These are phyloP conservation scores for Biscutella laevigata DNA, from an alignment of 441 rosid species.

Conservation along the genomic window DNA sequence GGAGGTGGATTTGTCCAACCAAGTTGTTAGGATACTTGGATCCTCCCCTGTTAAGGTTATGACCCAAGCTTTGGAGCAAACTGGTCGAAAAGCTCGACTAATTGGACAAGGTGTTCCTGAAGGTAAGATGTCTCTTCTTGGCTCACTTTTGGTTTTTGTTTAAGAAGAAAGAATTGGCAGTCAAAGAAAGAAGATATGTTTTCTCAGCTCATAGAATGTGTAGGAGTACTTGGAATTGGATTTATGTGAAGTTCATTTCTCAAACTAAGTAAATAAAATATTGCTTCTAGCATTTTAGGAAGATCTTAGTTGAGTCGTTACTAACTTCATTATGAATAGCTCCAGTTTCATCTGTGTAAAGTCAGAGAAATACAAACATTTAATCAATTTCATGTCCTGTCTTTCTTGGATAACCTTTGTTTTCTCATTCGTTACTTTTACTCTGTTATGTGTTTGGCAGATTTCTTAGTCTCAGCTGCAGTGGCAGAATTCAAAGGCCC, in stretches of 20 bases:
- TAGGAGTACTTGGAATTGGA: neutral
- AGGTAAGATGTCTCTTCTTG: constrained; percentile 44
- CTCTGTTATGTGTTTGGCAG: constrained; percentile 31
- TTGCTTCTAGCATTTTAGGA: no score
- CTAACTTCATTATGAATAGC: no score
- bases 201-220: neutral
- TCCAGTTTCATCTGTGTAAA: no score
- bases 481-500: constrained; percentile 94
- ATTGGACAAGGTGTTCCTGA: constrained; percentile 92
- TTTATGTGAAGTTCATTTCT: neutral
- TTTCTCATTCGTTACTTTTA: neutral
- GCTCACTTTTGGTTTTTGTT: neutral
- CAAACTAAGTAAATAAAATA: neutral
- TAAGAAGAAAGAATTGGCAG: neutral
- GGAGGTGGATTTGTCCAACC: constrained; percentile 70
- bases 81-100: constrained; percentile 67
- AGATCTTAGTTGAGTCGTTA: no score
- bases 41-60: constrained; percentile 55
- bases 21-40: constrained; percentile 76
- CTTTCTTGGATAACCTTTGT: neutral
- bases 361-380: no score
- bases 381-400: neutral
- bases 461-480: constrained; percentile 76
- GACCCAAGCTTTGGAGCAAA: constrained; percentile 77
- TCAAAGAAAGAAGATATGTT: neutral